Evolutionary conservation across 202 grass and related monocot genomes (phyloP), one percentile per base, ranked within the genome.

Genomic region (Digitaria exilis): DNA sequence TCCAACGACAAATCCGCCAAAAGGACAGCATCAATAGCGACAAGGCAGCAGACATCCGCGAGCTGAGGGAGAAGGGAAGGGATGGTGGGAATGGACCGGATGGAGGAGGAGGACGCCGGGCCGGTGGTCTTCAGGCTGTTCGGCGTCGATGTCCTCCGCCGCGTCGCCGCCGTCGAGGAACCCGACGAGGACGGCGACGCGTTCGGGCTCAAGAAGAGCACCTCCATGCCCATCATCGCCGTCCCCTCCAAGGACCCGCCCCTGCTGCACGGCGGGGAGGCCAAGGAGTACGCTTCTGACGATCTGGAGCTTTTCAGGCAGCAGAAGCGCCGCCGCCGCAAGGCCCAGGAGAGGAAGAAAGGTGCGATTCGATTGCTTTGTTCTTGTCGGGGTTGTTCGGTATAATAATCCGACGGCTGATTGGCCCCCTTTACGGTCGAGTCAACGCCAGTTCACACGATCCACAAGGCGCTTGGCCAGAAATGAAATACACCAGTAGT

Each of bases 281-380:
- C 22, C 31, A 89, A 77, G 52, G 62, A 17, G 21, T 92, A 86
- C 81, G 84, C 84, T 65, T 90, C 88, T 15, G 93, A 95, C 65
- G 93, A 89, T 69, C 45, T 12, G 3, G 88, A 60, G 25, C 84
- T 79, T 24, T 60, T 90, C 65, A 19, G 64, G 75, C 82, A 90
- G 77, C 91, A 71, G 80, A 88, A 88, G 82, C 84, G 84, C 54
- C 72, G 89, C 52, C 89, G 89, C 69, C 79, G 85, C 54, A 88
- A 87, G 77, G 78, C 52, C 29, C 82, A 82, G 25, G 85, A 95
- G 83, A 89, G 93, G 67, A 95, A 95, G 85, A 90, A 89, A 95
- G 93, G 93, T 90, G 52, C 35, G 73, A 76, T 45, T 61, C 51
- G 50, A 57, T 56, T 39, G 51, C 41, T 58, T 24, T 39, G 17